These are phyloP conservation scores for Mycena rebaudengoi DNA, from an alignment of 768 basidiomycete species.

Conservation along the genomic window DNA sequence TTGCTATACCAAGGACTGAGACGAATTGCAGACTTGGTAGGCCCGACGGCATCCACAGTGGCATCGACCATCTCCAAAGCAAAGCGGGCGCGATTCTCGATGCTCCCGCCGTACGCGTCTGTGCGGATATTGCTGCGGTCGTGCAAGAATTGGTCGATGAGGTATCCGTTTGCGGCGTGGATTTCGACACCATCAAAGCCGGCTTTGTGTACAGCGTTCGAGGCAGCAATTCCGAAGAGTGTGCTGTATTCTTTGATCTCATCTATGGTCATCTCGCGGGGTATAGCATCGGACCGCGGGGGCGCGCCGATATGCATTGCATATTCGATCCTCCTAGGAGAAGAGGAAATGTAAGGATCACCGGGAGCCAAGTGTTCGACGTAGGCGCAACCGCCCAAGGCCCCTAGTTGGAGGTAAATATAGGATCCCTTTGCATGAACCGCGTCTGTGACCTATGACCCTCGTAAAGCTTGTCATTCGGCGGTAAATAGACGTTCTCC, in stretches of 20 bases:
- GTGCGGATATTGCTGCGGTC: conserved; percentile 61
- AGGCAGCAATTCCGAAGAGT: conserved; percentile 62
- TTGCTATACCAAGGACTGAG: conserved; percentile 66
- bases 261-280: conserved; percentile 51
- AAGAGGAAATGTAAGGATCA: conserved; percentile 42
- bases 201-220: conserved; percentile 60
- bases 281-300: conserved; percentile 30
- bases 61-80: conserved; percentile 62
- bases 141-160: conserved; percentile 72
- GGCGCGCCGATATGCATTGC: conserved; percentile 14
- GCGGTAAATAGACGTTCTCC: conserved; percentile 22
- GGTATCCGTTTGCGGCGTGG: conserved; percentile 55
- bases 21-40: conserved; percentile 61
- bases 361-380: conserved; percentile 44
- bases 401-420: conserved; percentile 68
- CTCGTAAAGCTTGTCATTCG: not conserved
- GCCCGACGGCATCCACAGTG: conserved; percentile 59
- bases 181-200: conserved; percentile 75
- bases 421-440: conserved; percentile 60
- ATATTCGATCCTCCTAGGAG: conserved; percentile 41
- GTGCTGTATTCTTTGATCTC: conserved; percentile 61
- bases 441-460: conserved; percentile 58
- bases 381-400: conserved; percentile 55
- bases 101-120: conserved; percentile 74
- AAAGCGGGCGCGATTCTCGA: conserved; percentile 69